Evolutionary conservation across 2,329 filamentous ascomycete species (phyloP).

Genomic region (Sporothrix dimorphospora): DNA sequence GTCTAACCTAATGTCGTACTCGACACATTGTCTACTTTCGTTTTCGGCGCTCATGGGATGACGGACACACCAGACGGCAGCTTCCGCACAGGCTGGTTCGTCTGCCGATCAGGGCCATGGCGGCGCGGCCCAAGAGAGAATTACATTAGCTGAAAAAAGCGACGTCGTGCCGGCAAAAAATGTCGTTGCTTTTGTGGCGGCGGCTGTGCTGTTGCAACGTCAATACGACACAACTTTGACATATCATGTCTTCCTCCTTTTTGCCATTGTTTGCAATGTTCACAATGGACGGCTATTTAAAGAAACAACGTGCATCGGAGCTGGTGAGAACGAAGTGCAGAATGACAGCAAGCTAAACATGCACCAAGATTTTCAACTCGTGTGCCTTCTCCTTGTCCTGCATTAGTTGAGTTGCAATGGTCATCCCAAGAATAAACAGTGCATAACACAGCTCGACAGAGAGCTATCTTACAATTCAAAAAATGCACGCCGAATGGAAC

Average conservation of each 20-base stretch:
- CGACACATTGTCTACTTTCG: slow-evolving; percentile 10
- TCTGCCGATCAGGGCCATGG: neutral
- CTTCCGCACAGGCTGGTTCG: slow-evolving; percentile 10
- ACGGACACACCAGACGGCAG: neutral
- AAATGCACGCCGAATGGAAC: neutral
- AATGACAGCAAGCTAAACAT: neutral
- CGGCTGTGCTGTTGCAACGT: slow-evolving; percentile 2
- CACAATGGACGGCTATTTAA: neutral
- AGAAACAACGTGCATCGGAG: neutral
- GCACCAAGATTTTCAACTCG: neutral
- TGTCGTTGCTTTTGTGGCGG: neutral
- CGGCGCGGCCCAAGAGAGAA: neutral
- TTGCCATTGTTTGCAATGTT: neutral
- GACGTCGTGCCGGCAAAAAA: neutral
- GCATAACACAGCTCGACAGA: neutral
- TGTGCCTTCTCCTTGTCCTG: neutral
- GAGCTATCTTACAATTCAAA: too few species aligned
- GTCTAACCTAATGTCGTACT: neutral
- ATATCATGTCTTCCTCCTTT: neutral
- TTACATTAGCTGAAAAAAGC: neutral
- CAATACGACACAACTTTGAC: neutral
- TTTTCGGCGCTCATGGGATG: neutral
- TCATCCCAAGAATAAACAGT: neutral
- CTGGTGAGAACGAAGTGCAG: neutral
- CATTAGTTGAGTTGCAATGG: neutral